A percentile compares a stretch with the other conserved stretches of the same genome.
Conservation (phyloP, 2,329 filamentous ascomycete genomes). For the Endothia cerciana region DNA sequence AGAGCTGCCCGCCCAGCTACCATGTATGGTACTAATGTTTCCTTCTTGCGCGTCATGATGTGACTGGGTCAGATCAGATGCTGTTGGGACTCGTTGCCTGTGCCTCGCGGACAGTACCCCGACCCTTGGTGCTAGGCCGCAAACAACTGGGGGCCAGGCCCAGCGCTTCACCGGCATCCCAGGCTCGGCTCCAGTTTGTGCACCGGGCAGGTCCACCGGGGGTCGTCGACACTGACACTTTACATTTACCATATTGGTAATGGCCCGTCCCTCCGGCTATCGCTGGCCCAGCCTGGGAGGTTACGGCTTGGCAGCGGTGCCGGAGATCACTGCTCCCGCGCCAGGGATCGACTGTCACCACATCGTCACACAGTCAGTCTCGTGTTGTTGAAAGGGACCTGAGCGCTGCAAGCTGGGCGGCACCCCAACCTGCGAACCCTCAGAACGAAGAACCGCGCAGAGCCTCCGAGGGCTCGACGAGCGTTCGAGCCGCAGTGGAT, state of each 20-base stretch:
- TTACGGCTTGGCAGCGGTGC: background rate
- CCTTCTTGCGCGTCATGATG: background rate
- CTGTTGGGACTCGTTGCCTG: background rate
- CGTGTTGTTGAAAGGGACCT: too few species aligned
- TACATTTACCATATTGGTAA: background rate
- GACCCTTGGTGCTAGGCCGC: slow-evolving; percentile 8
- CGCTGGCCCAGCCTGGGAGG: background rate
- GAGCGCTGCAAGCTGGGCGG: background rate
- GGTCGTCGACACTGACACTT: slow-evolving; percentile 2
- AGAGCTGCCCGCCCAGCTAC: background rate
- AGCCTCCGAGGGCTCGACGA: background rate
- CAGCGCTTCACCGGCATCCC: background rate
- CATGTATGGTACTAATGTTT: too few species aligned
- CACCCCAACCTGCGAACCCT: background rate
- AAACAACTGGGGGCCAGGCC: background rate
- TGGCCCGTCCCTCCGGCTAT: slow-evolving; percentile 1
- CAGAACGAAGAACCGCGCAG: background rate
- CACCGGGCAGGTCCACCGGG: background rate
- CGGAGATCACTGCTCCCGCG: background rate
- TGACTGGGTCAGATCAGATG: background rate
- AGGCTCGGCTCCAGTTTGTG: slow-evolving; percentile 13
- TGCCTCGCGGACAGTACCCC: slow-evolving; percentile 2
- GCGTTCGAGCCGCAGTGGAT: slow-evolving; percentile 9
- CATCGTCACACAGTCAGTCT: background rate
- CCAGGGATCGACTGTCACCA: background rate